Evolutionary conservation across 2,329 filamentous ascomycete genomes (phyloP), one percentile per base, ranked within the genome.

Genomic region (Sordariomycetes sp.): DNA sequence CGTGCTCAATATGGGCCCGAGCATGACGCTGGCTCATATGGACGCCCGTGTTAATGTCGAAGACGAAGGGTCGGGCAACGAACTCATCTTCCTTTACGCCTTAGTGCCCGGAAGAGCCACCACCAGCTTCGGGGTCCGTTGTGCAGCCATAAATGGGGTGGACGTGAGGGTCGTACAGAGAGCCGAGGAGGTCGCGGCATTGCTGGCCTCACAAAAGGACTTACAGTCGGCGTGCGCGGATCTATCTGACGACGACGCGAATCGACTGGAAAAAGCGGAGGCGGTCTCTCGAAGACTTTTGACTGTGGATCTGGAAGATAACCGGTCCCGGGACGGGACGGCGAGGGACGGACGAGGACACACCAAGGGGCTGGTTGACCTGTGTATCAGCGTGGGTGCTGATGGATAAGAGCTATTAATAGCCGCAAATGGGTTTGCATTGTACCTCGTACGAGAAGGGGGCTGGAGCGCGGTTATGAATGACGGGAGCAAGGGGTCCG

Each of bases 101-200:
- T 72, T 87, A n/a, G 66, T 71, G 3, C 64, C 75, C 2, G 92
- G 92, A 0, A 79, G 86, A 59, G 93, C 86, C 64, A 83, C 76
- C 8, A 87, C 88, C 16, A 97, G 91, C 67, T 95, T 96, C 66
- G 94, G 94, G 0, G 89, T 86, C 32, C 80, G 82, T 70, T 97
- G 94, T 67, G 94, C 94, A 32, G 85, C 85, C 3, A 81, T 96
- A 70, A 97, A 96, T 65, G 92, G 92, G 1, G 84, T 99, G 16
- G 86, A 90, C 34, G 66, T 72, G 20, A 77, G 79, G 5, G 81
- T 97, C 11, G 80, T 97, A 7, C 74, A 86, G 18, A 82, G 92
- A 58, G 91, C 93, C 0, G 86, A 90, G 62, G 80, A 86, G 8
- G 78, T 99, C 40, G 82, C 87, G 24, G 70, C 82, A 7, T 74